phyloP scores from a whole-genome alignment of 164 flowering plant species.

The Berberis thunbergii region DNA sequence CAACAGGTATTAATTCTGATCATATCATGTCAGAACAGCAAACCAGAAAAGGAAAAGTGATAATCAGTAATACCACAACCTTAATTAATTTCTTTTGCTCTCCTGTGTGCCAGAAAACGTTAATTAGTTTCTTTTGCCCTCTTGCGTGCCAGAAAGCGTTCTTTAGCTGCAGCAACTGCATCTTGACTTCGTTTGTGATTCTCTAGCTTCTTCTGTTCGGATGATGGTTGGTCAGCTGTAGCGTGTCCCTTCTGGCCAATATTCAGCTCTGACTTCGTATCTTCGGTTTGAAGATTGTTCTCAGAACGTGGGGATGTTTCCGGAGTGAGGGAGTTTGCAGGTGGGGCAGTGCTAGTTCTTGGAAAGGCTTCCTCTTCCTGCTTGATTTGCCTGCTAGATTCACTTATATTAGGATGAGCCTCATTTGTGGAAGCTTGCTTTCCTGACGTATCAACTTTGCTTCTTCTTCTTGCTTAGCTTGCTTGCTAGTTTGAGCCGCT shows the following conservation, averaged over 20 bases:
- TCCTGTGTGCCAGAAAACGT: conserved; percentile 59
- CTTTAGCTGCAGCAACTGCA: conserved; percentile 63
- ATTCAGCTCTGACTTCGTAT: conserved; percentile 11
- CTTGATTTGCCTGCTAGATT: too few relatives aligned
- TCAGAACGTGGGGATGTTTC: conserved; percentile 15
- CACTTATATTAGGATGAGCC: too few relatives aligned
- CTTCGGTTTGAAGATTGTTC: conserved; percentile 10
- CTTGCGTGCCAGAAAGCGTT: conserved; percentile 59
- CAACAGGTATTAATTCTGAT: too few relatives aligned
- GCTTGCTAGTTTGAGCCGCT: conserved; percentile 16
- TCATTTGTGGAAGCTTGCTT: too few relatives aligned
- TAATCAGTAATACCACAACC: too few relatives aligned
- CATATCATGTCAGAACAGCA: too few relatives aligned
- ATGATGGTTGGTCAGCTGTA: conserved; percentile 13
- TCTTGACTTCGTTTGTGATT: conserved; percentile 58
- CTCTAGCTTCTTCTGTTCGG: conserved; percentile 27
- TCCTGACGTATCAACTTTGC: conserved; percentile 12
- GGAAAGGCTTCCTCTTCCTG: conserved; percentile 4
- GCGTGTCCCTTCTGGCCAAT: conserved; percentile 13
- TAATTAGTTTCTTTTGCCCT: conserved; percentile 48
- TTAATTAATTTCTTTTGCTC: conserved; percentile 21
- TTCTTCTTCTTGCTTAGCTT: conserved; percentile 18
- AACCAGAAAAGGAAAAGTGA: too few relatives aligned
- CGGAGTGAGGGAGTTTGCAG: conserved; percentile 11
- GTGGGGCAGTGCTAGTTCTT: not conserved